A percentile compares a stretch with the other conserved stretches of the same genome.
These are phyloP conservation scores for Dactylellina drechsleri DNA, from an alignment of 2,329 filamentous ascomycete species.

Conservation along the genomic window DNA sequence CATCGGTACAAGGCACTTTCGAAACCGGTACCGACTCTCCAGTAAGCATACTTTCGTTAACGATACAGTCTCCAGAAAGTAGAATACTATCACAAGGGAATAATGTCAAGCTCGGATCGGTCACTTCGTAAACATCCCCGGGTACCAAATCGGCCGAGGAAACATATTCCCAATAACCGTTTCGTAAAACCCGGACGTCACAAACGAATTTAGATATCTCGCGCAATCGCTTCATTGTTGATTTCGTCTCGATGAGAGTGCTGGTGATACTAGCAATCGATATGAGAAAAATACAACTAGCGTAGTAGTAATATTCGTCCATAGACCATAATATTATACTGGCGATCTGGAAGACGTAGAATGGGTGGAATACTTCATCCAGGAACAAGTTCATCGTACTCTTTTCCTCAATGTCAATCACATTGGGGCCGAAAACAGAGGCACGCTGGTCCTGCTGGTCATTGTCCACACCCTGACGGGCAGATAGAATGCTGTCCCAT, in stretches of 20 bases:
- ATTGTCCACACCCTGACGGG: slow-evolving; percentile 82
- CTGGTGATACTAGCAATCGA: slow-evolving; percentile 90
- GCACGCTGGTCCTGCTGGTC: slow-evolving; percentile 87
- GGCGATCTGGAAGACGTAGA: slow-evolving; percentile 97
- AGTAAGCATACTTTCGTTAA: slow-evolving; percentile 99
- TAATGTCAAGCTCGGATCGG: slow-evolving; percentile 86
- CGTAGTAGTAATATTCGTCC: slow-evolving; percentile 98
- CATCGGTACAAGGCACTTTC: slow-evolving; percentile 84
- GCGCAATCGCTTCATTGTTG: slow-evolving; percentile 87
- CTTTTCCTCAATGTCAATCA: slow-evolving; percentile 94
- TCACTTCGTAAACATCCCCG: slow-evolving; percentile 95
- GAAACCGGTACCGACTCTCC: slow-evolving; percentile 96
- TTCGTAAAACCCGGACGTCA: slow-evolving; percentile 89
- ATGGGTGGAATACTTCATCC: slow-evolving; percentile 95
- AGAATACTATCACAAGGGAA: slow-evolving; percentile 93
- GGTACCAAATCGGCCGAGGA: slow-evolving; percentile 89
- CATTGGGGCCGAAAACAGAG: slow-evolving; percentile 85
- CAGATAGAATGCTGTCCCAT: slow-evolving; percentile 80
- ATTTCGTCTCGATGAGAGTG: slow-evolving; percentile 87
- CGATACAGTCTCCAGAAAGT: slow-evolving; percentile 93
- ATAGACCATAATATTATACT: slow-evolving; percentile 94
- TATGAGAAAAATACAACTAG: slow-evolving; percentile 91
- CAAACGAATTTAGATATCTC: slow-evolving; percentile 96
- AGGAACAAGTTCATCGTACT: slow-evolving; percentile 81
- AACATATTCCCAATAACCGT: slow-evolving; percentile 92